These are phyloP conservation scores for Xylariaceae sp. DNA, from an alignment of 2,329 filamentous ascomycete genomes.

Conservation along the genomic window DNA sequence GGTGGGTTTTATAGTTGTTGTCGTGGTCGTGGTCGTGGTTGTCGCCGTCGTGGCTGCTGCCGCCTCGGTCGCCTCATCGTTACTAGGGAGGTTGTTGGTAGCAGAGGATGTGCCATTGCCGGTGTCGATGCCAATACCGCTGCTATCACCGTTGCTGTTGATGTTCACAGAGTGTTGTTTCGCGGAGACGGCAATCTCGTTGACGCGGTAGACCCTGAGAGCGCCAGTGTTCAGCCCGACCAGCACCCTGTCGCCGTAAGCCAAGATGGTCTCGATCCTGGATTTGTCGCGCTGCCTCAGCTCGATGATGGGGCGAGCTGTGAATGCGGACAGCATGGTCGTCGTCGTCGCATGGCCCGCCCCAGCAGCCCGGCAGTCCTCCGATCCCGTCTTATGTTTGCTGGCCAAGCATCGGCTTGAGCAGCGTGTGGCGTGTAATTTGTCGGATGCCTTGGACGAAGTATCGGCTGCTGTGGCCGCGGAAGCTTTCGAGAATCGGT, in stretches of 20 bases:
- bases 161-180: constrained; percentile 25
- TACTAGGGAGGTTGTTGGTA: constrained; percentile 5
- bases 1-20: constrained; percentile 50
- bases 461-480: too few species aligned
- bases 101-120: constrained; percentile 29
- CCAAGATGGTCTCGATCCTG: constrained; percentile 92
- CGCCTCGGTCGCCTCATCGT: constrained; percentile 12
- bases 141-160: too few species aligned
- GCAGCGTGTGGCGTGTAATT: too few species aligned
- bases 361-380: too few species aligned
- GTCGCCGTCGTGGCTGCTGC: background rate
- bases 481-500: too few species aligned
- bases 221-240: constrained; percentile 88
- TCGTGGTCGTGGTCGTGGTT: constrained; percentile 24
- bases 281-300: constrained; percentile 93
- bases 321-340: constrained; percentile 95
- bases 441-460: too few species aligned
- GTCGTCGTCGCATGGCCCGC: too few species aligned
- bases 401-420: too few species aligned
- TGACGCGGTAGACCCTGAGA: constrained; percentile 86
- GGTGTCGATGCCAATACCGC: too few species aligned
- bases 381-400: too few species aligned
- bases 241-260: constrained; percentile 86
- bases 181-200: constrained; percentile 51
- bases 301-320: constrained; percentile 93